Conservation (phyloP, 164 flowering plant species). For the Aristolochia contorta region DNA sequence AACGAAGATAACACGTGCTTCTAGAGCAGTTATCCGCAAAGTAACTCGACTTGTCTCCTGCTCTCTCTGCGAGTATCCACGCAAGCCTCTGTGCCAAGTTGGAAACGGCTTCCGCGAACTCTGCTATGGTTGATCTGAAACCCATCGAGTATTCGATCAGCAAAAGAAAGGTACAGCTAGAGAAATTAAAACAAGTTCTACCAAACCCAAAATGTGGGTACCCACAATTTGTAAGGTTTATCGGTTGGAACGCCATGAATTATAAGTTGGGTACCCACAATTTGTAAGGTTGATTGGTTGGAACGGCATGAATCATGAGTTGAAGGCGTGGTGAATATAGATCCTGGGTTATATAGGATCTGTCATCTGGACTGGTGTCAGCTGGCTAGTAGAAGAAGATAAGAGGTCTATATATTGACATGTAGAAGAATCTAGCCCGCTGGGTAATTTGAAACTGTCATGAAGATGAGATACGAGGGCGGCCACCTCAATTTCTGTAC, state of each 20-base stretch:
- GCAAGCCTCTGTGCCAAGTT: constrained; percentile 47
- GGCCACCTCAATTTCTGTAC: too few relatives aligned
- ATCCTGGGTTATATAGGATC: too few relatives aligned
- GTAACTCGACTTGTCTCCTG: constrained; percentile 35
- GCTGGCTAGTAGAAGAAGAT: too few relatives aligned
- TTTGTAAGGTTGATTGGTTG: neutral
- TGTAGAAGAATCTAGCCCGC: too few relatives aligned
- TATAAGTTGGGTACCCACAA: neutral
- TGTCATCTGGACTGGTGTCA: too few relatives aligned
- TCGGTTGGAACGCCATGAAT: too few relatives aligned
- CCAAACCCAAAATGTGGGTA: too few relatives aligned
- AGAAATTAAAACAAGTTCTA: neutral
- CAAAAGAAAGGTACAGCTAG: neutral
- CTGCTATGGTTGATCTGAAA: constrained; percentile 52
- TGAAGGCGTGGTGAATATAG: too few relatives aligned
- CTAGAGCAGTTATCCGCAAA: constrained; percentile 49
- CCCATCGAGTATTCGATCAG: neutral
- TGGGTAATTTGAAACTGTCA: too few relatives aligned
- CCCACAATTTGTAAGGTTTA: neutral
- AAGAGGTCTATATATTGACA: too few relatives aligned
- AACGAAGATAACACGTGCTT: constrained; percentile 57
- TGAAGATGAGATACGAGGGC: too few relatives aligned
- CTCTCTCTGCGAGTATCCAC: constrained; percentile 47
- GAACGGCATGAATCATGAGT: too few relatives aligned
- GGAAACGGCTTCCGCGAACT: constrained; percentile 37